Conservation (phyloP, 352 stramenopile genomes). For the Globisporangium cystogenes region DNA sequence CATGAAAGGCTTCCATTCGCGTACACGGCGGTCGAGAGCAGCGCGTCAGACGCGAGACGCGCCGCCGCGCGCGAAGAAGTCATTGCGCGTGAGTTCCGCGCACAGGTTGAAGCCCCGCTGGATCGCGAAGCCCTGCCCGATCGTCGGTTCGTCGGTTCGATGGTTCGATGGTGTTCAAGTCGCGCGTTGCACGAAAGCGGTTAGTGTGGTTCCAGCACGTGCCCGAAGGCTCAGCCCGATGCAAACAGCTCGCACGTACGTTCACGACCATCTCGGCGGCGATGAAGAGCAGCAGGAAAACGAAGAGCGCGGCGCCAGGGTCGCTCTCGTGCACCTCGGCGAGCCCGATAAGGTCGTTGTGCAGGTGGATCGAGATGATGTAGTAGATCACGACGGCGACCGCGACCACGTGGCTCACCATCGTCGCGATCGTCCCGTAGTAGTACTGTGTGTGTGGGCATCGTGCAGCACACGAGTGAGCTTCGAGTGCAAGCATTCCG, state of each 20-base stretch:
- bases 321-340: slow-evolving; percentile 17
- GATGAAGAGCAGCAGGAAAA: slow-evolving; percentile 59
- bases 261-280: slow-evolving; percentile 48
- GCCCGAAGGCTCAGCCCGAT: no score
- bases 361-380: slow-evolving; percentile 43
- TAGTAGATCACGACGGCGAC: slow-evolving; percentile 51
- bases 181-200: not conserved
- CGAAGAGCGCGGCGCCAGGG: slow-evolving; percentile 44
- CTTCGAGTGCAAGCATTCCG: no score
- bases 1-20: not conserved
- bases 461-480: not conserved
- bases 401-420: slow-evolving; percentile 55
- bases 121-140: slow-evolving; percentile 38
- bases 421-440: slow-evolving; percentile 40
- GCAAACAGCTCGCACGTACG: slow-evolving; percentile 20
- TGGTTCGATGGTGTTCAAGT: no score
- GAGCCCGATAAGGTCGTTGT: slow-evolving; percentile 42
- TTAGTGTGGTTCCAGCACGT: no score
- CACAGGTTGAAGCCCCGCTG: slow-evolving; percentile 49
- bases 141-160: not conserved
- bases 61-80: slow-evolving; percentile 46
- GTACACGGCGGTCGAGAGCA: not conserved
- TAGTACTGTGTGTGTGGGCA: slow-evolving; percentile 39
- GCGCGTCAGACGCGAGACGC: slow-evolving; percentile 9
- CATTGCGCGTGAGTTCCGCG: slow-evolving; percentile 68